These are phyloP conservation scores for Thelonectria olida DNA, from an alignment of 2,329 filamentous ascomycete genomes.

Conservation along the genomic window DNA sequence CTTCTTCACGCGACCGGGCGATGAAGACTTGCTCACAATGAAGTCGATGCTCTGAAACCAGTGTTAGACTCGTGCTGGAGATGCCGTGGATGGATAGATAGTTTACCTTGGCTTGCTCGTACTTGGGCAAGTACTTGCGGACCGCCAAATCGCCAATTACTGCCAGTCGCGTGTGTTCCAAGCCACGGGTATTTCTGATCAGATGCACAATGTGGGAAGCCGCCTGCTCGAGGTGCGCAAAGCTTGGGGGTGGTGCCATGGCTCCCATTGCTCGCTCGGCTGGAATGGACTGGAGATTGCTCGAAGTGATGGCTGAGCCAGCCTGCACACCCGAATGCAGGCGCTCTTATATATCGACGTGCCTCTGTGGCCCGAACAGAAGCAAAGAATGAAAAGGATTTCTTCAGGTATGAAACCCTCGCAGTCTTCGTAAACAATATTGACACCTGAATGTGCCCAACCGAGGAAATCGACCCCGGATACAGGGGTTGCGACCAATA, in stretches of 20 bases:
- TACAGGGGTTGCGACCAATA: conserved; percentile 13
- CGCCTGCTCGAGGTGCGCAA: conserved; percentile 70
- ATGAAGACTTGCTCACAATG: conserved; percentile 42
- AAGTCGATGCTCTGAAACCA: conserved; percentile 39
- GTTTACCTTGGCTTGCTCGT: conserved; percentile 29
- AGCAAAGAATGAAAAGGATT: neutral
- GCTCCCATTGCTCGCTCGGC: conserved; percentile 6
- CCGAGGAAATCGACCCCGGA: conserved; percentile 35
- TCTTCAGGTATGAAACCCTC: neutral
- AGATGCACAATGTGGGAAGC: conserved; percentile 89
- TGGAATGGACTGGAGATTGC: neutral
- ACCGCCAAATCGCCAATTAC: conserved; percentile 40
- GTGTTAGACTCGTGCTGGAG: neutral
- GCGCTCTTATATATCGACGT: neutral
- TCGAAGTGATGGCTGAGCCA: conserved; percentile 4
- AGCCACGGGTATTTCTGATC: conserved; percentile 61
- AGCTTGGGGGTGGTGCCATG: conserved; percentile 38
- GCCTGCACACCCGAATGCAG: neutral
- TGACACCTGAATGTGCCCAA: conserved; percentile 20
- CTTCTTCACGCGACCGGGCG: conserved; percentile 40
- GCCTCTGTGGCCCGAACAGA: neutral
- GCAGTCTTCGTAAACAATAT: conserved; percentile 1
- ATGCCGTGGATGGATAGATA: neutral
- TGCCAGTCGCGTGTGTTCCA: conserved; percentile 42
- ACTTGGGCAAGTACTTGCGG: conserved; percentile 37